Conservation (phyloP, 495 filamentous ascomycete species). For the Hypoxylon cercidicola region DNA sequence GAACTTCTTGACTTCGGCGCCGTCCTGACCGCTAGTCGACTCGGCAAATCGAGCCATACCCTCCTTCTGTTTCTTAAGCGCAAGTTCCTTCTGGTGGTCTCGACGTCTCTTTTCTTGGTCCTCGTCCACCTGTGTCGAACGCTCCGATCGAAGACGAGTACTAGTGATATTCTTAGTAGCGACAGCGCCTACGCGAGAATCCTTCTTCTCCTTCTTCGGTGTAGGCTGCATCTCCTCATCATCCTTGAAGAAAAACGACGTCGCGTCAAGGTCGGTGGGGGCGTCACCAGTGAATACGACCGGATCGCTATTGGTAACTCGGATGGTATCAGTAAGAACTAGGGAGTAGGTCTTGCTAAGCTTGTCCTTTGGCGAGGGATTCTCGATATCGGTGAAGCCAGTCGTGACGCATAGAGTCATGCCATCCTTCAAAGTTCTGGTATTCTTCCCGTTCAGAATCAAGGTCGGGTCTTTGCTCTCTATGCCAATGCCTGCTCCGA, state of each 20-base stretch:
- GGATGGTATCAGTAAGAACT: constrained; percentile 90
- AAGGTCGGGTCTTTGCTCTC: constrained; percentile 86
- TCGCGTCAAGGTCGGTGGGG: constrained; percentile 86
- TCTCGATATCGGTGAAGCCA: constrained; percentile 87
- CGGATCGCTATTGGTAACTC: constrained; percentile 78
- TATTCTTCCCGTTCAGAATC: constrained; percentile 85
- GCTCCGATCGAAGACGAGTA: constrained; percentile 90
- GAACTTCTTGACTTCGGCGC: constrained; percentile 93
- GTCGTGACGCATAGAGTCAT: constrained; percentile 94
- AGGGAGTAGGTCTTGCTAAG: constrained; percentile 88
- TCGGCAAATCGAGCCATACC: constrained; percentile 84
- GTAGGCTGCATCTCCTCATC: constrained; percentile 76
- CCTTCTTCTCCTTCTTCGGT: constrained; percentile 82
- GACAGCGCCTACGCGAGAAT: constrained; percentile 81
- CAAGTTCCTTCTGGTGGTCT: constrained; percentile 93
- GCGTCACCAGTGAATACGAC: constrained; percentile 94
- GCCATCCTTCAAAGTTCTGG: constrained; percentile 84
- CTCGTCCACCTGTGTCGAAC: constrained; percentile 84
- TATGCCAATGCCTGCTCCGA: constrained; percentile 91
- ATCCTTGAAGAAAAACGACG: constrained; percentile 97
- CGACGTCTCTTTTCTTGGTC: constrained; percentile 87
- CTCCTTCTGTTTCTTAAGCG: constrained; percentile 85
- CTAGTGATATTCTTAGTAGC: constrained; percentile 93
- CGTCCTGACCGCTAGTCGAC: constrained; percentile 84
- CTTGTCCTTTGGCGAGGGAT: constrained; percentile 83